Evolutionary conservation across 805 yeast genomes (phyloP).

Genomic region (Suhomyces faveliae): DNA sequence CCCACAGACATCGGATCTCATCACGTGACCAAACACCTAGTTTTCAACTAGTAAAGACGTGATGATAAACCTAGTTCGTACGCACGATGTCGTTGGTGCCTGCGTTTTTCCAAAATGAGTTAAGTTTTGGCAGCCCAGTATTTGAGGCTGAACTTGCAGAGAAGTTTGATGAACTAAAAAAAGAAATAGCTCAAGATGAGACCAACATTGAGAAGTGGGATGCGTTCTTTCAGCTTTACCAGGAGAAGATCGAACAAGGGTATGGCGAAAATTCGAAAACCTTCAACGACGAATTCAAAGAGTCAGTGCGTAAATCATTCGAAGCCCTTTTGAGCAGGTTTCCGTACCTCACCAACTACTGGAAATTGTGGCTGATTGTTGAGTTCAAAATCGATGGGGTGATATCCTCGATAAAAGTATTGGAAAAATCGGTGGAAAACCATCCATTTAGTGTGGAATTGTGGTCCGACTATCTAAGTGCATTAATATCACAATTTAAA

Average conservation of each 20-base stretch:
- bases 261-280: constrained; percentile 8
- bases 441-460: constrained; percentile 62
- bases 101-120: neutral
- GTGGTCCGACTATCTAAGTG: constrained; percentile 65
- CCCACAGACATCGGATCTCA: neutral
- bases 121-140: neutral
- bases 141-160: neutral
- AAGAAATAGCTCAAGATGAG: constrained; percentile 15
- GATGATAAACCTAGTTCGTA: neutral
- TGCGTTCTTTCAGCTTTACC: constrained; percentile 29
- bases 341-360: constrained; percentile 59
- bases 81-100: constrained; percentile 1
- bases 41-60: neutral
- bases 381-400: constrained; percentile 58
- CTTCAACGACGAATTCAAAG: constrained; percentile 18
- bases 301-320: constrained; percentile 16
- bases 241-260: constrained; percentile 19
- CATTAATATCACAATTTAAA: constrained; percentile 38
- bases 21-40: neutral
- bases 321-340: constrained; percentile 45
- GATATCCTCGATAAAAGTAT: constrained; percentile 45
- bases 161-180: neutral
- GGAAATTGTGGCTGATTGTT: constrained; percentile 61
- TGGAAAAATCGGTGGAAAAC: constrained; percentile 44
- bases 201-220: constrained; percentile 43